Evolutionary conservation across 352 stramenopile species (phyloP), one percentile per base, ranked within the genome.

Genomic region (Pelagophyceae sp.): DNA sequence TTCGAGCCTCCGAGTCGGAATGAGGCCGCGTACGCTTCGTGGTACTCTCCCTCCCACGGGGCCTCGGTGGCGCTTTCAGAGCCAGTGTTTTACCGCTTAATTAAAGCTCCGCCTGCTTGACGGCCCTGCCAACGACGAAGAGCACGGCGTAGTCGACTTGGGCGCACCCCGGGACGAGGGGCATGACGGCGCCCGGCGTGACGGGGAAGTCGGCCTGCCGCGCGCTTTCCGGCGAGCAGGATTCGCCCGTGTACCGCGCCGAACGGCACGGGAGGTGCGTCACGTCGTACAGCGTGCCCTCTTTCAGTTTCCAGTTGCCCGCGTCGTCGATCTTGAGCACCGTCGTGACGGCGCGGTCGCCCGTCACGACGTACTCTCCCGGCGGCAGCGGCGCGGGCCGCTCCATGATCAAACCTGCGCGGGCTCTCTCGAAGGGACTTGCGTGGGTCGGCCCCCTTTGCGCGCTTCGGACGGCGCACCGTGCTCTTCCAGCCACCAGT

Each of bases 401-500:
- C 61, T 82, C 80, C 86, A 90, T 90, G 60, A 90, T 88, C 20
- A 87, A 67, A 6, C n/a, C n/a, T n/a, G n/a, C n/a, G n/a, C n/a
- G n/a, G n/a, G n/a, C n/a, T n/a, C n/a, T n/a, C n/a, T n/a, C n/a
- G n/a, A n/a, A n/a, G n/a, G n/a, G n/a, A n/a, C n/a, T n/a, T n/a
- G n/a, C n/a, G n/a, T n/a, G n/a, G n/a, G n/a, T n/a, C n/a, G n/a
- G n/a, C 33, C 85, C 82, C n/a, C n/a, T n/a, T n/a, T n/a, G n/a
- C n/a, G n/a, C 35, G n/a, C n/a, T n/a, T n/a, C n/a, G n/a, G n/a
- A n/a, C n/a, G n/a, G n/a, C n/a, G n/a, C n/a, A n/a, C 77, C 83
- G 78, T 90, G 83, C 74, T 90, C 86, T 77, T 90, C 86, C 0
- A 90, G 67, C 86, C 86, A 90, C 82, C 82, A 89, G 80, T 88